Evolutionary conservation across 371 early-diverging fungal species (phyloP).

Genomic region (Chytridiales sp.): DNA sequence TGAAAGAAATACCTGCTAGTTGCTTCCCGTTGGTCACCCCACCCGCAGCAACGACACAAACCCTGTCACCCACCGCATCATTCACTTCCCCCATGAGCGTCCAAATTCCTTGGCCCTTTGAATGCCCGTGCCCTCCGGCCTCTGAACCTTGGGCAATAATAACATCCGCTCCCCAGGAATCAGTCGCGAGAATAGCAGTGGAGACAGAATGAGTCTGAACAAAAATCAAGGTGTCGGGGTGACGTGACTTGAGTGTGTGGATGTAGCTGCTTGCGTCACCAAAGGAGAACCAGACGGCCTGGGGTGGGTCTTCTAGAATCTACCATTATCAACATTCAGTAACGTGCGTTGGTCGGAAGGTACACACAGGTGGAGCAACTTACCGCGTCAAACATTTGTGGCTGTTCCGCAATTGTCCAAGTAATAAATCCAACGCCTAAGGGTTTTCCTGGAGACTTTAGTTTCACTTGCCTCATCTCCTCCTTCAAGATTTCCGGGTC

Average conservation of each 20-base stretch:
- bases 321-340: background rate
- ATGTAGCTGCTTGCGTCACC: background rate
- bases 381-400: conserved; percentile 17
- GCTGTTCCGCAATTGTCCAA: conserved; percentile 3
- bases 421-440: conserved; percentile 17
- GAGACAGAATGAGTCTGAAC: conserved; percentile 17
- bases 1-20: conserved; percentile 5
- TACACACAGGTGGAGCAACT: too few species aligned
- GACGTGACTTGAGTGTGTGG: background rate
- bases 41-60: conserved; percentile 6
- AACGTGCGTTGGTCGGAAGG: background rate
- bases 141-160: conserved; percentile 20
- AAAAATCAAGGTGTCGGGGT: conserved; percentile 15
- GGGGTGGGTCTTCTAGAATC: background rate
- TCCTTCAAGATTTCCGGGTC: background rate
- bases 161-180: conserved; percentile 17
- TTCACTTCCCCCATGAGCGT: conserved; percentile 9
- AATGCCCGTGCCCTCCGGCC: conserved; percentile 21
- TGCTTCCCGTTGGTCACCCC: conserved; percentile 11
- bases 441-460: background rate
- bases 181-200: conserved; percentile 13
- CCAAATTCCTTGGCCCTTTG: background rate
- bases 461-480: background rate
- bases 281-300: conserved; percentile 23
- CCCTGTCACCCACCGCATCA: conserved; percentile 12